phyloP scores from a whole-genome alignment of 805 yeast species.

The Wickerhamomyces kurtzmanii region DNA sequence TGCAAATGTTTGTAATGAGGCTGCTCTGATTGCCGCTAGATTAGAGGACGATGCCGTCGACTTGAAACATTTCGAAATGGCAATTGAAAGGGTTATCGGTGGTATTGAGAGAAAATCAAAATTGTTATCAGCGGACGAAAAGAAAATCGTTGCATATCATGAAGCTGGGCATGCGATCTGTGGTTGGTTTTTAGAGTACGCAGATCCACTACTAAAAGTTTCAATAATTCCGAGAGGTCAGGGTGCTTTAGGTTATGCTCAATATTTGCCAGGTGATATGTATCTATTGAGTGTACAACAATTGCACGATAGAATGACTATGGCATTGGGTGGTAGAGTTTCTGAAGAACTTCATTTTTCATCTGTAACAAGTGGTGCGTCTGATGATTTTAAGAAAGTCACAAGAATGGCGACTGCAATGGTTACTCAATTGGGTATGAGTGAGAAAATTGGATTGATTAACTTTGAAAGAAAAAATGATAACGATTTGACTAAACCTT shows the following conservation, averaged over 20 bases:
- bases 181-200: slow-evolving; percentile 89
- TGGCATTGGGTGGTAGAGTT: slow-evolving; percentile 97
- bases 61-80: slow-evolving; percentile 81
- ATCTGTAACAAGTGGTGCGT: slow-evolving; percentile 93
- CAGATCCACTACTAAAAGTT: slow-evolving; percentile 91
- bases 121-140: slow-evolving; percentile 77
- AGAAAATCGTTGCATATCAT: slow-evolving; percentile 88
- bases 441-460: slow-evolving; percentile 75
- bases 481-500: slow-evolving; percentile 71
- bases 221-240: slow-evolving; percentile 96
- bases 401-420: slow-evolving; percentile 88
- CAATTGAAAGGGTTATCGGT: slow-evolving; percentile 94
- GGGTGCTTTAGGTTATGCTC: slow-evolving; percentile 96
- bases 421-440: slow-evolving; percentile 93
- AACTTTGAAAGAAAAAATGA: slow-evolving; percentile 62
- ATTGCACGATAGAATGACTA: slow-evolving; percentile 82
- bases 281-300: slow-evolving; percentile 72
- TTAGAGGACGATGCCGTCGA: slow-evolving; percentile 60
- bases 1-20: slow-evolving; percentile 95
- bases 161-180: slow-evolving; percentile 99
- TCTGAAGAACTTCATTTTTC: slow-evolving; percentile 89
- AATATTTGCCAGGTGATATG: slow-evolving; percentile 89
- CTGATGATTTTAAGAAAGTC: slow-evolving; percentile 93
- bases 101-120: slow-evolving; percentile 89
- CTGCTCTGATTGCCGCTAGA: slow-evolving; percentile 95